Percentiles rank a stretch among this genome's conserved stretches.
These are phyloP conservation scores for Metschnikowia vanudenii DNA, from an alignment of 805 yeast genomes.

Conservation along the genomic window DNA sequence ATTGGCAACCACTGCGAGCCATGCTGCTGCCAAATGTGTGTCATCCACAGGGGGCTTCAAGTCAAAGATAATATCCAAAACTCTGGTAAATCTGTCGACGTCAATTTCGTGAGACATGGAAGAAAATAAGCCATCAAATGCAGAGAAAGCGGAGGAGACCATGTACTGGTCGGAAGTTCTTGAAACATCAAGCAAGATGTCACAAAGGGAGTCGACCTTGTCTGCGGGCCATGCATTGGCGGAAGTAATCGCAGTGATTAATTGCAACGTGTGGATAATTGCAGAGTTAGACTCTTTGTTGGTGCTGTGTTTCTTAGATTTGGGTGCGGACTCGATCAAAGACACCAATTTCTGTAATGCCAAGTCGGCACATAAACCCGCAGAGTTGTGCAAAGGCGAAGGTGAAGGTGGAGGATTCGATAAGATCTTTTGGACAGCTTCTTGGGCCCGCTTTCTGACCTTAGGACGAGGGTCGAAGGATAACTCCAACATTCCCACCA, in stretches of 20 bases:
- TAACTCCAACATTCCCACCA: constrained; percentile 72
- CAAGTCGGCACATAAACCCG: constrained; percentile 65
- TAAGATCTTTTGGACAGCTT: constrained; percentile 70
- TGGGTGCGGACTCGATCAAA: constrained; percentile 37
- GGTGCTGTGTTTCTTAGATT: constrained; percentile 31
- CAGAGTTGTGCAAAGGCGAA: constrained; percentile 72
- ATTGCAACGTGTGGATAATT: constrained; percentile 73
- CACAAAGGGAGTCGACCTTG: constrained; percentile 71
- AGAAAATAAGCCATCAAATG: constrained; percentile 76
- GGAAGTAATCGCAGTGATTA: constrained; percentile 66
- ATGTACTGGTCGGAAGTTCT: constrained; percentile 81
- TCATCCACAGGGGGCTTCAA: constrained; percentile 82
- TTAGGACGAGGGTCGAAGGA: constrained; percentile 90
- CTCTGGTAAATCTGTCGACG: constrained; percentile 58
- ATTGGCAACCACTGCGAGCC: constrained; percentile 93
- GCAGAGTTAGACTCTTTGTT: constrained; percentile 53
- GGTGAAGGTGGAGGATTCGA: constrained; percentile 74
- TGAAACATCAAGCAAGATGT: constrained; percentile 68
- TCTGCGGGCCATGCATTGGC: constrained; percentile 81
- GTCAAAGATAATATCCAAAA: constrained; percentile 70
- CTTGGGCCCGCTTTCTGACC: constrained; percentile 92
- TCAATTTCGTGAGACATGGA: constrained; percentile 62
- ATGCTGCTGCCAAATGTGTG: constrained; percentile 82
- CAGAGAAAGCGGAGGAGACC: constrained; percentile 77
- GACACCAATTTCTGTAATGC: constrained; percentile 55